Evolutionary conservation across 768 basidiomycete species (phyloP), one percentile per base, ranked within the genome.

Genomic region (Pisolithus orientalis): DNA sequence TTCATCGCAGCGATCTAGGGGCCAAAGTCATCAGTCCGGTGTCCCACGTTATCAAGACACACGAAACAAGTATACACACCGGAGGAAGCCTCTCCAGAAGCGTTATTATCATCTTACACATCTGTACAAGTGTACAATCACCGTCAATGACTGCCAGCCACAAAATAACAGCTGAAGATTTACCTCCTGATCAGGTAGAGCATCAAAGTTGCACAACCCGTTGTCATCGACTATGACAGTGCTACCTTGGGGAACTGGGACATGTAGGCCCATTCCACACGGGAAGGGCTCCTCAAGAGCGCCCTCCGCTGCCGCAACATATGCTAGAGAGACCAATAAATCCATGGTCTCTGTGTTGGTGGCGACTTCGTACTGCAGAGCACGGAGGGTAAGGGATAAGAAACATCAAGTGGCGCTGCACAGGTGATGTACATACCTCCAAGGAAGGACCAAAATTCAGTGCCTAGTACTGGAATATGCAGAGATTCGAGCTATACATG

Each of bases 401-500:
- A 21, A 13, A 16, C 10, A 3, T 46, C 21, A 17, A 24, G 50
- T 24, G 2, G 31, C 8, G 9, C 31, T 31, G 31, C 31, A 31
- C 8, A 9, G 8, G 31, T 31, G 31, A 31, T 31, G 49, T 6
- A 59, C 70, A 14, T 57, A 82, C 84, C 73, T 87, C 85, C 17
- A 87, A 73, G 10, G 84, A 84, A 5, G 82, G 79, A 0, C 85
- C 85, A 27, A 80, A 74, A 52, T 83, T 84, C 45, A 84, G 69
- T 5, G 75, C 69, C 61, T 85, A 85, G 59, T 84, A 86, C 59
- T 85, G 85, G 62, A 83, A 89, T 5, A 78, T 70, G 65, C 87
- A 89, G 5, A 89, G 73, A 49, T 77, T 76, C 5, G 74, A 75
- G 50, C 78, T 75, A 62, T 86, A 89, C 25, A 89, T 84, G 60